Evolutionary conservation across 495 filamentous ascomycete genomes (phyloP).

Genomic region (Xylaria venustula): DNA sequence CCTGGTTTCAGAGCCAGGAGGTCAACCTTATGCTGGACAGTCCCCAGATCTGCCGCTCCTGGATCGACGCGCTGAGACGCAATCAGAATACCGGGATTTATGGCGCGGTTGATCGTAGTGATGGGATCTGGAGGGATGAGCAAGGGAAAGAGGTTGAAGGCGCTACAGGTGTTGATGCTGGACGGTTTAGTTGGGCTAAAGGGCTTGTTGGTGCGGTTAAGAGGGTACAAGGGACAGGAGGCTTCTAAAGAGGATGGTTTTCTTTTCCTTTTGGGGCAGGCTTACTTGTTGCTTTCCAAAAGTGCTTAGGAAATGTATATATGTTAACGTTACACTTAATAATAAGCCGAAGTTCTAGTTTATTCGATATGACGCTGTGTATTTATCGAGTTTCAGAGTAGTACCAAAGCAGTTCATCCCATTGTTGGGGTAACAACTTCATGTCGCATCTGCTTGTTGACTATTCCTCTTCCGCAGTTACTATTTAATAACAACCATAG

Average conservation of each 20-base stretch:
- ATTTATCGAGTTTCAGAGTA: no score
- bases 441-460: no score
- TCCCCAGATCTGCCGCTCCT: conserved; percentile 54
- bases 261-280: not conserved
- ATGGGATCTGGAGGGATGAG: conserved; percentile 61
- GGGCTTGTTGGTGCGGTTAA: conserved; percentile 62
- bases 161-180: conserved; percentile 58
- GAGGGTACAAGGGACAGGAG: conserved; percentile 59
- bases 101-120: conserved; percentile 53
- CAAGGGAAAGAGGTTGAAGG: conserved; percentile 55
- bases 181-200: conserved; percentile 60
- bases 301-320: no score
- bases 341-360: no score
- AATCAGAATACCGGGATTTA: conserved; percentile 72
- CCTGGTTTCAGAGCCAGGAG: conserved; percentile 74
- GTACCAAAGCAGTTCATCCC: no score
- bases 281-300: no score
- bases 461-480: no score
- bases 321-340: no score
- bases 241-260: conserved; percentile 42
- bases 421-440: no score
- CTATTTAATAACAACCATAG: no score
- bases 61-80: conserved; percentile 59
- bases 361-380: no score
- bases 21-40: conserved; percentile 68